These are phyloP conservation scores for Aspergillus funiculosus DNA, from an alignment of 495 filamentous ascomycete species.

Conservation along the genomic window DNA sequence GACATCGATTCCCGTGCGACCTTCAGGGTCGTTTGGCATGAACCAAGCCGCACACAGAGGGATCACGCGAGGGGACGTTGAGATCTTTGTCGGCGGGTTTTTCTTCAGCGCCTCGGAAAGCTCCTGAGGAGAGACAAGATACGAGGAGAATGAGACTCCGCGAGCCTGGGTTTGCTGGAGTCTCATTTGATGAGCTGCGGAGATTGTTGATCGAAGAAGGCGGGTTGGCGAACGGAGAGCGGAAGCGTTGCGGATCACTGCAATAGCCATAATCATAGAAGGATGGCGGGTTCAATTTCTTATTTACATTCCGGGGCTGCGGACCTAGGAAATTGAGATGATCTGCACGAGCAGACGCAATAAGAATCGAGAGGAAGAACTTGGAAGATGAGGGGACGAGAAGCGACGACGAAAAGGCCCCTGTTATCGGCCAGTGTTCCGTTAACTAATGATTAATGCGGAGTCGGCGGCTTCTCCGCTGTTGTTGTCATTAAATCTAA, in stretches of 20 bases:
- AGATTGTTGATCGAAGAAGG: conserved; percentile 33
- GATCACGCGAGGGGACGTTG: conserved; percentile 71
- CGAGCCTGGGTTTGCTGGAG: conserved; percentile 28
- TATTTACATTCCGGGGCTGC: conserved; percentile 26
- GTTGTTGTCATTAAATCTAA: neutral
- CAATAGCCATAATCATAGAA: conserved; percentile 33
- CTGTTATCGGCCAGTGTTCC: too few relatives aligned
- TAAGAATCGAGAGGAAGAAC: conserved; percentile 2
- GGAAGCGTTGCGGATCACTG: conserved; percentile 33
- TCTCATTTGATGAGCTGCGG: conserved; percentile 20
- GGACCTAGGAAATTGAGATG: conserved; percentile 11
- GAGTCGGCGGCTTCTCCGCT: conserved; percentile 18
- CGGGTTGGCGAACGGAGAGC: conserved; percentile 25
- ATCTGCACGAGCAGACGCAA: conserved; percentile 8
- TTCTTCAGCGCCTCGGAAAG: conserved; percentile 72
- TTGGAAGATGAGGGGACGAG: neutral
- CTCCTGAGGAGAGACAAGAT: conserved; percentile 79
- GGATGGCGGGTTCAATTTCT: conserved; percentile 6
- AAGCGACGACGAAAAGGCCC: conserved; percentile 12
- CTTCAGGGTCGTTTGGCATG: conserved; percentile 76
- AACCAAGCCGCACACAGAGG: conserved; percentile 94
- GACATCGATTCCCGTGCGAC: conserved; percentile 67
- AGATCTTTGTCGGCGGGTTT: conserved; percentile 66
- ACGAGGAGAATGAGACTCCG: conserved; percentile 60
- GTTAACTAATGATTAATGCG: conserved; percentile 18